Conservation (phyloP, 1,284 basidiomycete species). For the Fomitopsis pinicola region DNA sequence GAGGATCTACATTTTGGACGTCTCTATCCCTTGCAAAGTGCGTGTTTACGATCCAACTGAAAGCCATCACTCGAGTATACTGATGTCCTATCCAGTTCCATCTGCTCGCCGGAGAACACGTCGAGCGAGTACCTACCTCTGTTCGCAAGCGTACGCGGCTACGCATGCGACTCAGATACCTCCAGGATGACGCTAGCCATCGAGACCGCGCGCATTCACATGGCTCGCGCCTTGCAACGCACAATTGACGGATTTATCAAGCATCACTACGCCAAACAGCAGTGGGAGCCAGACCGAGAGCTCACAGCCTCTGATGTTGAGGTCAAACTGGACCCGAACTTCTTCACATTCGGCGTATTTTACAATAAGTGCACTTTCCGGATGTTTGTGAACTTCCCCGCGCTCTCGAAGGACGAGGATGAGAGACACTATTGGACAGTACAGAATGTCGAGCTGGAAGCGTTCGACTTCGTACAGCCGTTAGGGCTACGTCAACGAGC, state of each 20-base stretch:
- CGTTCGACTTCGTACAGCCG: no score
- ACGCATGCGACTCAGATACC: neutral
- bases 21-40: neutral
- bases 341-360: neutral
- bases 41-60: neutral
- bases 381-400: no score
- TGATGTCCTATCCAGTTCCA: no score
- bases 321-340: neutral
- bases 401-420: no score
- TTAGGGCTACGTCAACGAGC: no score
- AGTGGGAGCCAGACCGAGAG: neutral
- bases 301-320: neutral
- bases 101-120: no score
- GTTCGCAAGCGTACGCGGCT: neutral
- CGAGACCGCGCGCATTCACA: neutral
- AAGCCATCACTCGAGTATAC: no score
- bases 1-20: neutral
- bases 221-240: neutral
- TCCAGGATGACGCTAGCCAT: neutral
- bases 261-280: neutral
- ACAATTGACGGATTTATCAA: neutral
- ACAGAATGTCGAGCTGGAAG: no score
- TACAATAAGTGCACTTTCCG: neutral
- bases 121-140: neutral
- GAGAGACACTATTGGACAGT: no score